Conservation (phyloP, 176 grass and related monocot genomes). For the Musa troglodytarum region DNA sequence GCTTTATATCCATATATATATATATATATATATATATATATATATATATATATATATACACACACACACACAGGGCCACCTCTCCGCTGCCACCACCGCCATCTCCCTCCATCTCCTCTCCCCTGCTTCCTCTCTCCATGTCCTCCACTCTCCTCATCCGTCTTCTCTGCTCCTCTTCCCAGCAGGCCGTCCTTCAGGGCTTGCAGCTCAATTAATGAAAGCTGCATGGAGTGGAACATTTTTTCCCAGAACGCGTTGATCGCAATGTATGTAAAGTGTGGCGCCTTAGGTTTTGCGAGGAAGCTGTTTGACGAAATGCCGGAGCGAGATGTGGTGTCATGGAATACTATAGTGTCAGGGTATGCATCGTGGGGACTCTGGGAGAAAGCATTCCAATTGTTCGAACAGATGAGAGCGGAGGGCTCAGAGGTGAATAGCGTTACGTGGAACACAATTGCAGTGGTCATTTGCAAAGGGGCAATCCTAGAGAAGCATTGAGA, state of each 20-base stretch:
- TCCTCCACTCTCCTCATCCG: neutral
- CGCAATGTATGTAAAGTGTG: slow-evolving; percentile 36
- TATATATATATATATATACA: too few relatives aligned
- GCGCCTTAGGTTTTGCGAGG: slow-evolving; percentile 26
- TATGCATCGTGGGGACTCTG: slow-evolving; percentile 12
- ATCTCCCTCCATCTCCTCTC: slow-evolving; percentile 8
- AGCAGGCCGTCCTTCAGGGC: neutral
- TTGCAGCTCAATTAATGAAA: slow-evolving; percentile 3
- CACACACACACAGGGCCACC: neutral
- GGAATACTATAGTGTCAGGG: slow-evolving; percentile 17
- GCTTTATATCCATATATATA: too few relatives aligned
- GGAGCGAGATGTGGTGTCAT: slow-evolving; percentile 23
- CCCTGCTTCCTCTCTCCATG: neutral
- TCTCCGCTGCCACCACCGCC: slow-evolving; percentile 1
- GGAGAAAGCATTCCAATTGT: slow-evolving; percentile 20
- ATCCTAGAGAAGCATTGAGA: slow-evolving; percentile 27
- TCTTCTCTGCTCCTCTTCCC: slow-evolving; percentile 13
- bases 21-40: too few relatives aligned
- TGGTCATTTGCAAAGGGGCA: slow-evolving; percentile 27
- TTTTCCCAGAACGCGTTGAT: slow-evolving; percentile 38
- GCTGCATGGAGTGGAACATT: slow-evolving; percentile 26
- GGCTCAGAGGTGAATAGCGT: slow-evolving; percentile 27
- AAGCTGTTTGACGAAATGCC: slow-evolving; percentile 52
- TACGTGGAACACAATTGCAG: slow-evolving; percentile 43
- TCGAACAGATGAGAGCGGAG: slow-evolving; percentile 23